These are phyloP conservation scores for Phytophthora colocasiae DNA, from an alignment of 352 stramenopile species.

Conservation along the genomic window DNA sequence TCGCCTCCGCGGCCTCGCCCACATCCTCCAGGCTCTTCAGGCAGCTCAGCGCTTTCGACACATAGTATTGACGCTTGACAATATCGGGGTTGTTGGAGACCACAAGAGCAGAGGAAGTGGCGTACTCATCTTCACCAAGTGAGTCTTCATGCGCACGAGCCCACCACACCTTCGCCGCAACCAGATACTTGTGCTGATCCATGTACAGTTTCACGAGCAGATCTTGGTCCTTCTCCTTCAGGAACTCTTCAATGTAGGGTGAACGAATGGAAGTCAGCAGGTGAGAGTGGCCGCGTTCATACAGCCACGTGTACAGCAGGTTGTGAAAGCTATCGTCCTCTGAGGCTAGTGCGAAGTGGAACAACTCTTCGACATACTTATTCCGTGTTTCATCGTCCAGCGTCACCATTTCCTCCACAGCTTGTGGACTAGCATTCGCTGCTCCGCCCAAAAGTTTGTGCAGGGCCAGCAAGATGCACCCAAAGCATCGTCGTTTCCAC, in stretches of 20 bases:
- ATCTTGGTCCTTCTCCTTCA: constrained; percentile 87
- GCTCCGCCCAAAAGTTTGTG: constrained; percentile 59
- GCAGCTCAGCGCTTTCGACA: constrained; percentile 79
- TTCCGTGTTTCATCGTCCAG: constrained; percentile 73
- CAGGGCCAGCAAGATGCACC: constrained; percentile 74
- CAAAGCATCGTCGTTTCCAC: constrained; percentile 82
- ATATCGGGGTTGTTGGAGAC: constrained; percentile 76
- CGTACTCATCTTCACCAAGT: constrained; percentile 52
- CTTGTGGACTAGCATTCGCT: constrained; percentile 57
- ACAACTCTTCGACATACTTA: constrained; percentile 77
- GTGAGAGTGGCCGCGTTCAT: constrained; percentile 68
- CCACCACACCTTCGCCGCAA: constrained; percentile 88
- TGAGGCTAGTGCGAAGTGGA: constrained; percentile 75
- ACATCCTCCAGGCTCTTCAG: constrained; percentile 83
- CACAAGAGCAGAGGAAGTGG: constrained; percentile 32
- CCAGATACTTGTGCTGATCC: constrained; percentile 86
- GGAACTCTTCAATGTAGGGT: constrained; percentile 82
- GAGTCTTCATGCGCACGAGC: constrained; percentile 69
- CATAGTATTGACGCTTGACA: constrained; percentile 83
- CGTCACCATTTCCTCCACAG: constrained; percentile 78
- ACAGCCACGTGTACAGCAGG: constrained; percentile 86
- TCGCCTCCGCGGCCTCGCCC: constrained; percentile 70
- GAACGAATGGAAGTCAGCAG: constrained; percentile 74
- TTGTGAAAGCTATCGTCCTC: constrained; percentile 81
- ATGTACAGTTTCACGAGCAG: constrained; percentile 89